phyloP scores from a whole-genome alignment of 352 stramenopile genomes.

The Phytophthora pisi region DNA sequence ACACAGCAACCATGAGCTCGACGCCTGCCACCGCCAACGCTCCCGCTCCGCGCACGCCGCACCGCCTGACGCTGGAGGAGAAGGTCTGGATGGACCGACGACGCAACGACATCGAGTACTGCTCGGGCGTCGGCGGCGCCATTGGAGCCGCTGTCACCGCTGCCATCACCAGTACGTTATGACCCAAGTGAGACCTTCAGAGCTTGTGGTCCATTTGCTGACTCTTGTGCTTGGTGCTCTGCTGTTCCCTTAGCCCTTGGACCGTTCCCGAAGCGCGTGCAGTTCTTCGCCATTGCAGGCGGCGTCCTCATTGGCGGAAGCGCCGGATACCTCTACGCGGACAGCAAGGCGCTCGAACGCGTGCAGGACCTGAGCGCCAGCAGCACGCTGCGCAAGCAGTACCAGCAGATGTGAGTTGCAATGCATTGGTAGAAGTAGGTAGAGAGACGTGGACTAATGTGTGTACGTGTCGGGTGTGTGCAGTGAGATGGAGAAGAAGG shows the following conservation, averaged over 20 bases:
- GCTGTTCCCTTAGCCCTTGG: slow-evolving; percentile 49
- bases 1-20: slow-evolving; percentile 29
- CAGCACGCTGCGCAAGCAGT: slow-evolving; percentile 78
- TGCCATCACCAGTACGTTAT: slow-evolving; percentile 56
- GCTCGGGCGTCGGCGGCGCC: slow-evolving; percentile 58
- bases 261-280: slow-evolving; percentile 67
- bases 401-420: slow-evolving; percentile 67
- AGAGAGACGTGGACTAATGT: slow-evolving; percentile 1
- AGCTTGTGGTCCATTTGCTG: background rate
- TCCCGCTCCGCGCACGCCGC: slow-evolving; percentile 11
- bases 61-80: slow-evolving; percentile 78
- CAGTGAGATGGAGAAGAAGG: slow-evolving; percentile 73
- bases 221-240: background rate
- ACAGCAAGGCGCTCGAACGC: slow-evolving; percentile 71
- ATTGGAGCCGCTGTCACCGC: slow-evolving; percentile 56
- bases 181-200: background rate
- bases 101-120: slow-evolving; percentile 70
- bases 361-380: slow-evolving; percentile 81
- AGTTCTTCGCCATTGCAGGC: slow-evolving; percentile 64
- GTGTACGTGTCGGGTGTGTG: background rate
- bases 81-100: slow-evolving; percentile 84
- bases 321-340: slow-evolving; percentile 71
- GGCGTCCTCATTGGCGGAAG: slow-evolving; percentile 63
- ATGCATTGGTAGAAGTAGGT: background rate
- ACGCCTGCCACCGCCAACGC: background rate